Conservation (phyloP, 441 rosid genomes). For the Gossypium schwendimanii region DNA sequence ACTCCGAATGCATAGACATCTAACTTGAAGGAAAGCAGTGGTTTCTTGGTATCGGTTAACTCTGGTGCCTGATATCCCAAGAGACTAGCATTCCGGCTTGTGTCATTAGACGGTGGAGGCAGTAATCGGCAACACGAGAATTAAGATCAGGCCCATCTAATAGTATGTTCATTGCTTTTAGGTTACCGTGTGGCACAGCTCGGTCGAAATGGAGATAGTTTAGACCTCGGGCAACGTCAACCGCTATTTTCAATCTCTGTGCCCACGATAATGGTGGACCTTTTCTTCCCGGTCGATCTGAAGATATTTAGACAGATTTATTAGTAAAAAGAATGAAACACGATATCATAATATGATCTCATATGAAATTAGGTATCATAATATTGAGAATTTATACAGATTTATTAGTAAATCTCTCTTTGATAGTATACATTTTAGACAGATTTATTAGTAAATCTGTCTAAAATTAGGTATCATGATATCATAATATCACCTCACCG, state of each 20-base stretch:
- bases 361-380: too few relatives aligned
- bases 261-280: conserved; percentile 73
- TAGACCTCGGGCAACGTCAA: conserved; percentile 93
- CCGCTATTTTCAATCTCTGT: conserved; percentile 86
- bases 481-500: too few relatives aligned
- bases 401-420: too few relatives aligned
- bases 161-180: conserved; percentile 77
- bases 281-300: conserved; percentile 94
- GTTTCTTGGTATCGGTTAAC: conserved; percentile 83
- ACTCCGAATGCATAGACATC: conserved; percentile 96
- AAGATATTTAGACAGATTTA: background rate
- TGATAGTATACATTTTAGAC: too few relatives aligned
- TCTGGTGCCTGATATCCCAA: conserved; percentile 95
- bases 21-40: conserved; percentile 84
- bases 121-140: conserved; percentile 89
- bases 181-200: conserved; percentile 89
- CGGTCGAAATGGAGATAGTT: conserved; percentile 97
- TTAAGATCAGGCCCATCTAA: conserved; percentile 84
- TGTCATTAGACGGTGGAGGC: conserved; percentile 94
- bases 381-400: too few relatives aligned
- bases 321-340: too few relatives aligned
- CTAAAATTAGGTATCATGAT: too few relatives aligned
- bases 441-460: too few relatives aligned
- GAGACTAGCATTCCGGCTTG: conserved; percentile 72
- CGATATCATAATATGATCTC: too few relatives aligned